These are phyloP conservation scores for Volvox carteri DNA, from an alignment of 163 green algal species.

Conservation along the genomic window DNA sequence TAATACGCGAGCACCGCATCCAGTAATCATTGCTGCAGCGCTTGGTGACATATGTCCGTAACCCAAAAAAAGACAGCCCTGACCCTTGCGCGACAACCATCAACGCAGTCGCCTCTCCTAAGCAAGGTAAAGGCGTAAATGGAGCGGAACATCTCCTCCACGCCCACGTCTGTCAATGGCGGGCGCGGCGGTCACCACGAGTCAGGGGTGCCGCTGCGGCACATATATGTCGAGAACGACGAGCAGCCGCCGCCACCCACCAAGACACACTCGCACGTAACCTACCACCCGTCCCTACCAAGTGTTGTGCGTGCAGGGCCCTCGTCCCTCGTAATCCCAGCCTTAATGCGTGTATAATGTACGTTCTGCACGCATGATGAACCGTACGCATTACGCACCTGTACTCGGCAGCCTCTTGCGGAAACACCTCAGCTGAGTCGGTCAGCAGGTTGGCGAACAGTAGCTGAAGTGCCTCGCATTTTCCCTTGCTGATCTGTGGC, in stretches of 20 bases:
- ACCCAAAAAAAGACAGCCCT: too few species aligned
- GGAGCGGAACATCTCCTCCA: too few species aligned
- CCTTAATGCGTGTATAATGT: not conserved
- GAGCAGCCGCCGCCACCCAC: too few species aligned
- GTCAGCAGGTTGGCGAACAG: constrained; percentile 32
- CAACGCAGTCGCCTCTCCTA: too few species aligned
- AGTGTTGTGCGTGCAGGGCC: not conserved
- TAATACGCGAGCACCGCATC: not conserved
- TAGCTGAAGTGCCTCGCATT: constrained; percentile 43
- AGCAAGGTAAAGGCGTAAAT: too few species aligned
- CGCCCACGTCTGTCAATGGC: too few species aligned
- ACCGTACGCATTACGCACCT: not conserved
- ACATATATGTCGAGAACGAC: not conserved
- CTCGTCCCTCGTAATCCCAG: not conserved
- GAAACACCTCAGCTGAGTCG: not conserved
- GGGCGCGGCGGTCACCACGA: too few species aligned
- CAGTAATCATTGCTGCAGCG: not conserved
- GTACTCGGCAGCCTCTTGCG: constrained; percentile 42
- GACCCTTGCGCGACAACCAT: too few species aligned
- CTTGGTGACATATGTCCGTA: not conserved
- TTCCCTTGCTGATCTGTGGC: constrained; percentile 46
- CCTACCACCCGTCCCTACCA: too few species aligned
- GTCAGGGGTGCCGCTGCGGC: not conserved
- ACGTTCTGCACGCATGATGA: not conserved
- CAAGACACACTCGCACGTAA: not conserved